These are phyloP conservation scores for Fonsecaea erecta DNA, from an alignment of 2,329 filamentous ascomycete genomes.

Conservation along the genomic window DNA sequence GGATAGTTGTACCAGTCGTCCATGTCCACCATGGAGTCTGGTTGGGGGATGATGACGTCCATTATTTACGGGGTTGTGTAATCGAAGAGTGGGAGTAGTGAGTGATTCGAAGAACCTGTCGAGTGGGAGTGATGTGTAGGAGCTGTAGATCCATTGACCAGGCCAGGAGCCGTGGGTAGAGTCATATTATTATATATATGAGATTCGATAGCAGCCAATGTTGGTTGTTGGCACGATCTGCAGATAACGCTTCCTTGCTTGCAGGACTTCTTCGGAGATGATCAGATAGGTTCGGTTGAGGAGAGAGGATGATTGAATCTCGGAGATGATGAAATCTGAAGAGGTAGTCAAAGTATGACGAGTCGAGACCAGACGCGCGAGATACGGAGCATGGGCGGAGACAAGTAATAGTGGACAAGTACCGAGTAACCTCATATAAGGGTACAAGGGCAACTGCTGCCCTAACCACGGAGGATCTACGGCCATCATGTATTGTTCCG, in stretches of 20 bases:
- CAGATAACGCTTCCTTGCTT: too few relatives aligned
- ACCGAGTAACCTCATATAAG: too few relatives aligned
- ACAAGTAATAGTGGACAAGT: not conserved
- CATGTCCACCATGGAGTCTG: not conserved
- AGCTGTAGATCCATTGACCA: not conserved
- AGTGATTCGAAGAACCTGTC: not conserved
- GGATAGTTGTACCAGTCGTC: not conserved
- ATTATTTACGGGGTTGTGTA: not conserved
- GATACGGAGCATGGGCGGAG: not conserved
- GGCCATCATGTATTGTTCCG: too few relatives aligned
- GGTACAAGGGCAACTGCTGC: too few relatives aligned
- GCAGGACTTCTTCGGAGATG: not conserved
- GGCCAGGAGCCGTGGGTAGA: not conserved
- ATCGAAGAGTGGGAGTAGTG: not conserved
- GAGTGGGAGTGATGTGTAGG: not conserved
- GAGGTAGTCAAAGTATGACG: not conserved
- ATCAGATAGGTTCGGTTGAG: not conserved
- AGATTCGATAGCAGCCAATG: not conserved
- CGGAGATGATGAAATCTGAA: not conserved
- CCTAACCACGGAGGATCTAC: not conserved
- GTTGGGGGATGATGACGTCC: not conserved
- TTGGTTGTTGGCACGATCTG: not conserved
- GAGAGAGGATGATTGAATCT: conserved; percentile 1
- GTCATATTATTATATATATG: not conserved
- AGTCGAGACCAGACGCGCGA: not conserved